These are phyloP conservation scores for Didymella lethalis DNA, from an alignment of 2,329 filamentous ascomycete species.

Conservation along the genomic window DNA sequence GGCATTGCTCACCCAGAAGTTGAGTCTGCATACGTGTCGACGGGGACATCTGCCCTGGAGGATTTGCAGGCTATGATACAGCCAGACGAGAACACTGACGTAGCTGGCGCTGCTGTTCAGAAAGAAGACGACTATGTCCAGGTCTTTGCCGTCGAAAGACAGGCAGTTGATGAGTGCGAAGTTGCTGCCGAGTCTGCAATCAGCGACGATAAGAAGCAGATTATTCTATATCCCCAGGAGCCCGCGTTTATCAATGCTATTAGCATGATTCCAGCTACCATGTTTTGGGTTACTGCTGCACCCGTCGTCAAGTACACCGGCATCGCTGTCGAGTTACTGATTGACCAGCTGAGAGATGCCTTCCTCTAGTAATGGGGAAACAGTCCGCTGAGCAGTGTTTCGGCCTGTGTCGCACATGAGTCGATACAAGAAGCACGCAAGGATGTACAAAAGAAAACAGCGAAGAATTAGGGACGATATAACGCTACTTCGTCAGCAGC, in stretches of 20 bases:
- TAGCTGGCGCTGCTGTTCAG: neutral
- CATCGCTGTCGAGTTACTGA: constrained; percentile 6
- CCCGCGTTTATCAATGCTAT: constrained; percentile 39
- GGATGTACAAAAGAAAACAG: neutral
- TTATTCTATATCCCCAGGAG: constrained; percentile 19
- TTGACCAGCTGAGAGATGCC: constrained; percentile 13
- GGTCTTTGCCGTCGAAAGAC: neutral
- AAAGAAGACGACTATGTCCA: neutral
- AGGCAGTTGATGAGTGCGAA: neutral
- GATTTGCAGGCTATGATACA: constrained; percentile 22
- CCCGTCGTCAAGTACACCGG: constrained; percentile 14
- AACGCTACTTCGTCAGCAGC: constrained; percentile 3
- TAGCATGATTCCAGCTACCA: constrained; percentile 34
- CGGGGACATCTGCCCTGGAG: constrained; percentile 2
- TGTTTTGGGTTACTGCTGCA: constrained; percentile 34
- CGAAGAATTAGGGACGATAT: neutral
- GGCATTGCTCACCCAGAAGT: neutral
- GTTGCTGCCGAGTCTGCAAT: neutral
- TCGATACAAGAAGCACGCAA: neutral
- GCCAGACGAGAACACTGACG: constrained; percentile 24
- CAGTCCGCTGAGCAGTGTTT: neutral
- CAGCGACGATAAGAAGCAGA: constrained; percentile 10
- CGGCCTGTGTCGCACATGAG: neutral
- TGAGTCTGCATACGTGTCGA: neutral
- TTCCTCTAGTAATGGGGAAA: neutral